Evolutionary conservation across 805 yeast species (phyloP).

Genomic region (Monosporozyma servazzii): DNA sequence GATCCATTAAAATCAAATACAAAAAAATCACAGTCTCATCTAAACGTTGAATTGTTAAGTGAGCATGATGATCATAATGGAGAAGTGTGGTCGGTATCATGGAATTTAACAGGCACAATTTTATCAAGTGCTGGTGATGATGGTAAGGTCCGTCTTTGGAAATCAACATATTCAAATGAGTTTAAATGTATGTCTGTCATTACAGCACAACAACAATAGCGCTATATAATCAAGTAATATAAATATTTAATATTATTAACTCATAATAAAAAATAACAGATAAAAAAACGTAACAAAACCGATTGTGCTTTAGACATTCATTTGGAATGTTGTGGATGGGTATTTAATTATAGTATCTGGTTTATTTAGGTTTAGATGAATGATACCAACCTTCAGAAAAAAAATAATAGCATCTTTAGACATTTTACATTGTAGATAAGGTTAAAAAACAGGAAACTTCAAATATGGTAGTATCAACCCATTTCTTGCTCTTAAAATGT

Average conservation of each 20-base stretch:
- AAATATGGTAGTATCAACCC: too few relatives aligned
- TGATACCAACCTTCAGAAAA: too few relatives aligned
- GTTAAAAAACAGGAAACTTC: too few relatives aligned
- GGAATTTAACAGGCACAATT: conserved; percentile 92
- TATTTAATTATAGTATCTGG: too few relatives aligned
- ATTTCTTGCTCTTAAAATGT: too few relatives aligned
- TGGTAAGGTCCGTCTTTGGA: conserved; percentile 87
- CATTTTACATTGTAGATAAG: too few relatives aligned
- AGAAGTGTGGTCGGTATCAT: conserved; percentile 92
- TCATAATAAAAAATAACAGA: not conserved
- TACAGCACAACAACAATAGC: conserved; percentile 36
- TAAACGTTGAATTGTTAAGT: conserved; percentile 51
- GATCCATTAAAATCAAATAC: not conserved
- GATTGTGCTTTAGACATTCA: too few relatives aligned
- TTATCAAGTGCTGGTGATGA: conserved; percentile 93
- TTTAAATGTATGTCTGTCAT: conserved; percentile 89
- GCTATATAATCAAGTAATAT: not conserved
- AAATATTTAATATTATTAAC: not conserved
- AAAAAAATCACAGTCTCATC: conserved; percentile 1
- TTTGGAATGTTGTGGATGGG: too few relatives aligned
- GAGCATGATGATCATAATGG: conserved; percentile 68
- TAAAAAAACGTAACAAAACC: not conserved
- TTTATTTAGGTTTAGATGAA: too few relatives aligned
- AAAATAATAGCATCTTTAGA: too few relatives aligned
- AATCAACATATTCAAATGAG: conserved; percentile 72